Base-by-base conservation (phyloP, 345 rosid species). In the Carallia pectinifolia region DNA sequence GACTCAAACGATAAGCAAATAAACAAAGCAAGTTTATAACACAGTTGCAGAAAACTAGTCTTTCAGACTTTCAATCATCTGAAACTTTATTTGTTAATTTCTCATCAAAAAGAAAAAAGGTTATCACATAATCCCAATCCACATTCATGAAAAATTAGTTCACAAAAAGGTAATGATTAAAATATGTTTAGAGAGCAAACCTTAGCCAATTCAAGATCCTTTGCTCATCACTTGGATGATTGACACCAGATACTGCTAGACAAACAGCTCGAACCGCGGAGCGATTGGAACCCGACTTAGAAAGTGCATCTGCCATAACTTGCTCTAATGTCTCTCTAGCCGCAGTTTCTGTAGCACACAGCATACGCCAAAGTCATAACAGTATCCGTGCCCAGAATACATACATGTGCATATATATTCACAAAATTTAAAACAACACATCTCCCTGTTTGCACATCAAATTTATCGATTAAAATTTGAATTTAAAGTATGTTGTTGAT, bases 201-300 rank as follows among this genome's bases (percentile, higher is more conserved):
- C 99, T 92, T 70, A 95, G 92, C 99, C 97, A 95, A 62, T 69
- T 75, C 70, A 87, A 67, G 55, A 92, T 80, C 76, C 94, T 81
- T 74, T 84, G 82, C 83, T 90, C 88, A 79, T 95, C 99, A 0
- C 91, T 84, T 56, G 94, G 91, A 78, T 90, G 97, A 70, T 95
- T 90, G 34, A 95, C 99, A 74, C 98, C 99, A 58, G 99, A 90
- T 59, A 95, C 94, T 3, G 94, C 96, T 75, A 95, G 87, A 73
- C 97, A 95, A 67, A 95, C 96, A 78, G 94, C 93, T 2, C 85
- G 84, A 68, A 95, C 98, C 2, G 87, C 87, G 70, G 92, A 85
- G 50, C 91, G 82, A 68, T 69, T 83, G 40, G 83, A 89, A 60
- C 89, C 94, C 10, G 97, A 79, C 61, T 85, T 83, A 36, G 62